phyloP scores from a whole-genome alignment of 2,329 filamentous ascomycete genomes.

The Nigrospora oryzae region DNA sequence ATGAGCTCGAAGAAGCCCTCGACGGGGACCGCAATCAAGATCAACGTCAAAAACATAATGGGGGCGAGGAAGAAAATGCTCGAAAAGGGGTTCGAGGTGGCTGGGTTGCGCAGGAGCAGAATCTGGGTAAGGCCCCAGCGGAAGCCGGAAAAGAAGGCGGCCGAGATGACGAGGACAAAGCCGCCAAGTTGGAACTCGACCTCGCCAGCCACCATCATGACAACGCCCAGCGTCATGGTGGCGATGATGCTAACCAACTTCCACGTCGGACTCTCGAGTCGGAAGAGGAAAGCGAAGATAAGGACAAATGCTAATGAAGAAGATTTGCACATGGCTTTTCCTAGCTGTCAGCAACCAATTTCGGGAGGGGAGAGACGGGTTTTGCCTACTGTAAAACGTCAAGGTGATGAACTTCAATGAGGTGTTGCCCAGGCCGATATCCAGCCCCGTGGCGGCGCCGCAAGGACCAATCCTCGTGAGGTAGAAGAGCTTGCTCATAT shows the following conservation, averaged over 20 bases:
- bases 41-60: slow-evolving; percentile 83
- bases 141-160: slow-evolving; percentile 92
- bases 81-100: slow-evolving; percentile 92
- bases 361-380: background rate
- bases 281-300: slow-evolving; percentile 88
- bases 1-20: slow-evolving; percentile 68
- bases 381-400: slow-evolving; percentile 77
- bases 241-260: slow-evolving; percentile 80
- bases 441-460: slow-evolving; percentile 83
- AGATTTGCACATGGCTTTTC: slow-evolving; percentile 89
- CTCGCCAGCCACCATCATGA: slow-evolving; percentile 98
- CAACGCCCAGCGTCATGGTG: slow-evolving; percentile 84
- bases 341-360: slow-evolving; percentile 12
- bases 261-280: slow-evolving; percentile 79
- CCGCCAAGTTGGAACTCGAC: slow-evolving; percentile 80
- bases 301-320: slow-evolving; percentile 93
- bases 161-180: slow-evolving; percentile 86
- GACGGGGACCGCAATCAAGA: slow-evolving; percentile 74
- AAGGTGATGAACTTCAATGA: slow-evolving; percentile 93
- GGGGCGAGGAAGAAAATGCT: slow-evolving; percentile 97
- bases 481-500: slow-evolving; percentile 88
- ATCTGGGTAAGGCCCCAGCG: slow-evolving; percentile 99
- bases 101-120: slow-evolving; percentile 83
- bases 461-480: slow-evolving; percentile 86
- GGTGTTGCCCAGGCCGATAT: slow-evolving; percentile 94